phyloP scores from a whole-genome alignment of 345 rosid species.

The Gossypium australe region DNA sequence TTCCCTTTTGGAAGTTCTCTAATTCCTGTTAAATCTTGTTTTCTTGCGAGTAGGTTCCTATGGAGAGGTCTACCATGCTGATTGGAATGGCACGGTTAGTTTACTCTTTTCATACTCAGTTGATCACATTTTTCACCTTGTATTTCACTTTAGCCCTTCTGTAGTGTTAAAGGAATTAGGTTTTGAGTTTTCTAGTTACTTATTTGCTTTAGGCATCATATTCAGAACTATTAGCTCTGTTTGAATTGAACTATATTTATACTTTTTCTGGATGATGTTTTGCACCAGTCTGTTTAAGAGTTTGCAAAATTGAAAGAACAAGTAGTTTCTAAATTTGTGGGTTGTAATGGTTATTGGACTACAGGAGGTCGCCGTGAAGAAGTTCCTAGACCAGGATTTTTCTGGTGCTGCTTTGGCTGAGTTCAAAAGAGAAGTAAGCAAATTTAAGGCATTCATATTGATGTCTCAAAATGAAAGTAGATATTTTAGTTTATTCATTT shows the following conservation, averaged over 20 bases:
- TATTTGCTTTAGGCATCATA: conserved; percentile 8
- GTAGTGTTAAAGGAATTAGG: neutral
- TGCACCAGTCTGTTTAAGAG: neutral
- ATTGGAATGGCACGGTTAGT: conserved; percentile 97
- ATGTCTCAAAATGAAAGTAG: neutral
- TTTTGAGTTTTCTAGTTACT: neutral
- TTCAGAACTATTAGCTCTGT: neutral
- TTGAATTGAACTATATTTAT: neutral
- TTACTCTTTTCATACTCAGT: conserved; percentile 13
- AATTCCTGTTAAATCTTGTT: conserved; percentile 14
- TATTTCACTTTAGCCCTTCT: neutral
- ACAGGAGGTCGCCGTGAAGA: conserved; percentile 99
- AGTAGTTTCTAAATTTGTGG: conserved; percentile 12
- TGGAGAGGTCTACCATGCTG: conserved; percentile 98
- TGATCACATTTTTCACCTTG: conserved; percentile 1
- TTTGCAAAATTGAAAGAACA: neutral
- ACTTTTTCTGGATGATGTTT: neutral
- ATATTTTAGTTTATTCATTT: conserved; percentile 11
- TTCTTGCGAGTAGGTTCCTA: conserved; percentile 68
- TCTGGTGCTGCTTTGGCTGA: conserved; percentile 96
- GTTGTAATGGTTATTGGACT: conserved; percentile 28
- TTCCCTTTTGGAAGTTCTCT: conserved; percentile 13
- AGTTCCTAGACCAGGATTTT: conserved; percentile 98
- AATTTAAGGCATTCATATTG: conserved; percentile 12
- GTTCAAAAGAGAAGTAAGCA: conserved; percentile 96